Conservation (phyloP, 495 filamentous ascomycete species). For the Cenococcum geophilum region DNA sequence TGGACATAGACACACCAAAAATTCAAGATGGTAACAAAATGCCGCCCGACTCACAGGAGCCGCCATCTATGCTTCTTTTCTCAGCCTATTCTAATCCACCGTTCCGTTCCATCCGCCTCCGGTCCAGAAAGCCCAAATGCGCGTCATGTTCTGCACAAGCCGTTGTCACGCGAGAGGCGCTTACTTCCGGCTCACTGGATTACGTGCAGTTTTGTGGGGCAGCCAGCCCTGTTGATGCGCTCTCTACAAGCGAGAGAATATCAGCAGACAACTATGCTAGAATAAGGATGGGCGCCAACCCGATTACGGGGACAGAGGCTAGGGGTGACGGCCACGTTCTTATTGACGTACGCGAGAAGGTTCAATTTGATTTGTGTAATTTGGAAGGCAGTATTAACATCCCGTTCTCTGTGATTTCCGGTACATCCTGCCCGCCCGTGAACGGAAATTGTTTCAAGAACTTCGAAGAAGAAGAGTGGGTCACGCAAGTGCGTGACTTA, state of each 20-base stretch:
- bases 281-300: slow-evolving; percentile 17
- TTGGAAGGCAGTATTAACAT: slow-evolving; percentile 70
- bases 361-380: slow-evolving; percentile 76
- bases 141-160: slow-evolving; percentile 63
- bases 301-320: slow-evolving; percentile 20
- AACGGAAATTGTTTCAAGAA: slow-evolving; percentile 33
- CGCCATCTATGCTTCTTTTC: slow-evolving; percentile 61
- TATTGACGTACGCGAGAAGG: slow-evolving; percentile 76
- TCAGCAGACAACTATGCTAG: slow-evolving; percentile 49
- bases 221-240: slow-evolving; percentile 43
- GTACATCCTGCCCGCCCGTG: background rate
- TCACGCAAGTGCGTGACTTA: slow-evolving; percentile 18
- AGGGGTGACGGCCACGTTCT: slow-evolving; percentile 45
- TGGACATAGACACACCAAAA: background rate
- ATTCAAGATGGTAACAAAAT: background rate
- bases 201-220: slow-evolving; percentile 76
- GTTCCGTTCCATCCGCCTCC: slow-evolving; percentile 69
- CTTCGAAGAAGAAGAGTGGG: slow-evolving; percentile 16
- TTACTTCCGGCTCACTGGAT: slow-evolving; percentile 60
- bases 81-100: slow-evolving; percentile 61
- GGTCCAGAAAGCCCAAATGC: slow-evolving; percentile 59
- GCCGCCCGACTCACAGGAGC: slow-evolving; percentile 10
- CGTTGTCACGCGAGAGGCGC: slow-evolving; percentile 54
- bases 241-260: slow-evolving; percentile 57
- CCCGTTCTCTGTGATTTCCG: slow-evolving; percentile 50